Conservation (phyloP, 139 green algal species). For the Chlamydomonas asymmetrica region DNA sequence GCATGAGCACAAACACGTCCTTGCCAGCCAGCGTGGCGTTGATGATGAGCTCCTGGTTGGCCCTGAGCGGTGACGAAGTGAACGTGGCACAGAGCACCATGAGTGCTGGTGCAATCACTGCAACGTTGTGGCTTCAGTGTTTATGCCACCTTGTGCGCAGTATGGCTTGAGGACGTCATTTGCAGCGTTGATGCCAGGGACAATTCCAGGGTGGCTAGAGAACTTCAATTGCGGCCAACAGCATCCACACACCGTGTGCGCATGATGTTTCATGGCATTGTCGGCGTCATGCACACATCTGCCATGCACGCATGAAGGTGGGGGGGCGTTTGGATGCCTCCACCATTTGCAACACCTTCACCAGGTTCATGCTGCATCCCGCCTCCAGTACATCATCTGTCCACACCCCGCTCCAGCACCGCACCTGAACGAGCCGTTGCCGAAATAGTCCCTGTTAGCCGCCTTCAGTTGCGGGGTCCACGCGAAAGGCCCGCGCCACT, state of each 20-base stretch:
- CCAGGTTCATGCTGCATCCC: too few species aligned
- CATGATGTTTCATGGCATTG: not conserved
- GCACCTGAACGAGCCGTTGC: conserved; percentile 39
- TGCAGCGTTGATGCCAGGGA: too few species aligned
- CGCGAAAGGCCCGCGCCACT: conserved; percentile 11
- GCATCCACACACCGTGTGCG: not conserved
- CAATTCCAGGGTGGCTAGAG: too few species aligned
- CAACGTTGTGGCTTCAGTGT: too few species aligned
- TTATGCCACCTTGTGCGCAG: too few species aligned
- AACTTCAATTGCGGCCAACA: too few species aligned
- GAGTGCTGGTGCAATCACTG: too few species aligned
- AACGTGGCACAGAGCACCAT: too few species aligned
- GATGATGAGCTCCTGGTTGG: conserved; percentile 72
- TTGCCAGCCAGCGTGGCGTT: conserved; percentile 68
- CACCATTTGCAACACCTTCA: not conserved
- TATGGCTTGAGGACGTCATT: too few species aligned
- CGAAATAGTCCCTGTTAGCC: conserved; percentile 31
- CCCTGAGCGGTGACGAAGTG: conserved; percentile 19
- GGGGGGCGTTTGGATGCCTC: not conserved
- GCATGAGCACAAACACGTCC: conserved; percentile 93
- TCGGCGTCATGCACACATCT: not conserved
- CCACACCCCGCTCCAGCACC: not conserved
- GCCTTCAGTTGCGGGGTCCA: conserved; percentile 20
- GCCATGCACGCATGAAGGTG: not conserved
- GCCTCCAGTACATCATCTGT: not conserved